Evolutionary conservation across 805 yeast genomes (phyloP).

Genomic region (Saccharomycodes ludwigii): DNA sequence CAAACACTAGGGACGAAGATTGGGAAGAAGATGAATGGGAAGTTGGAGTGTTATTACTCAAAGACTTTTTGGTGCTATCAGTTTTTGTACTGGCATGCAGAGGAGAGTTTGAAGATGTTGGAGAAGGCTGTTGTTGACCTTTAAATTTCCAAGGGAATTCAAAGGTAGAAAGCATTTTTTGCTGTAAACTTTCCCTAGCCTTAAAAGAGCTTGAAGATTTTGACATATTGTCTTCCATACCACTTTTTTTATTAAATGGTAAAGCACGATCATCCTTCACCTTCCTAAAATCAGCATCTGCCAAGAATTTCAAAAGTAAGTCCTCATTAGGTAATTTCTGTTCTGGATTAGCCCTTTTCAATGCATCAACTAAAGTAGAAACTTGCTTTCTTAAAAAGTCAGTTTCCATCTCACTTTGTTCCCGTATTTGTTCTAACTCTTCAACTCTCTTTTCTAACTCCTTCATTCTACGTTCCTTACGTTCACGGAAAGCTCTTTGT

Average conservation of each 20-base stretch:
- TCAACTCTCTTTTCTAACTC: conserved; percentile 74
- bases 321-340: conserved; percentile 17
- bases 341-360: conserved; percentile 43
- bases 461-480: conserved; percentile 78
- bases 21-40: too few relatives aligned
- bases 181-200: conserved; percentile 10
- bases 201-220: too few relatives aligned
- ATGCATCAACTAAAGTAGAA: conserved; percentile 56
- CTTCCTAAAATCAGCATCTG: conserved; percentile 13
- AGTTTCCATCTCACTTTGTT: conserved; percentile 57
- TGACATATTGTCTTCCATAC: too few relatives aligned
- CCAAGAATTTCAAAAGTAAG: conserved; percentile 18
- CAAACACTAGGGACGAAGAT: too few relatives aligned
- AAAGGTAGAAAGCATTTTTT: conserved; percentile 29
- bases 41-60: too few relatives aligned
- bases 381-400: conserved; percentile 69
- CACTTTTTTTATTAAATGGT: background rate
- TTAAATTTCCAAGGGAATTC: conserved; percentile 40
- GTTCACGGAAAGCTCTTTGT: conserved; percentile 92
- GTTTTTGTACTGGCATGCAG: conserved; percentile 15
- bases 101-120: conserved; percentile 18
- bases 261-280: background rate
- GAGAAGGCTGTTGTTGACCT: too few relatives aligned
- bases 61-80: too few relatives aligned
- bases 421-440: conserved; percentile 57